A percentile compares a stretch with the other conserved stretches of the same genome.
Evolutionary conservation across 345 rosid species (phyloP).

Genomic region (Populus ilicifolia): DNA sequence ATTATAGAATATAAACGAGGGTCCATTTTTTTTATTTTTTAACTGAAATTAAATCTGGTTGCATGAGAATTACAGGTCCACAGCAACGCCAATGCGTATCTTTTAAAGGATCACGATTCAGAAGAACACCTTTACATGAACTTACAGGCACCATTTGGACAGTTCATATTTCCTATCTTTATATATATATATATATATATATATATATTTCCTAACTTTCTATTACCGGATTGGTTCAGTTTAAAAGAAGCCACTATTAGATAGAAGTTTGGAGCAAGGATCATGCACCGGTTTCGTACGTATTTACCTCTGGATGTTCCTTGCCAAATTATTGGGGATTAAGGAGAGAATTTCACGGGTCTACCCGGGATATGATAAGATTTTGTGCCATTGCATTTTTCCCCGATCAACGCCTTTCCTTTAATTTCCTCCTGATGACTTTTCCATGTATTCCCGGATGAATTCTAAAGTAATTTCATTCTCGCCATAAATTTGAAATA

Average conservation of each 20-base stretch:
- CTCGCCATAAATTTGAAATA: too few relatives aligned
- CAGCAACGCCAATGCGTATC: not conserved
- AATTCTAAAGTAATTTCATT: too few relatives aligned
- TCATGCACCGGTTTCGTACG: not conserved
- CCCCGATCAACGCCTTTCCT: not conserved
- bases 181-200: too few relatives aligned
- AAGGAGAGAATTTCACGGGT: not conserved
- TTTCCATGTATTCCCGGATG: not conserved
- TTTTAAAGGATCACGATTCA: not conserved
- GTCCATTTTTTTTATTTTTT: not conserved
- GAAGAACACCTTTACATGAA: not conserved
- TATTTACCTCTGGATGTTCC: not conserved
- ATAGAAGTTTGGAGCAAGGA: not conserved
- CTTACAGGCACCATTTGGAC: not conserved
- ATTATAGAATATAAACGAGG: not conserved
- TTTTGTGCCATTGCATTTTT: not conserved
- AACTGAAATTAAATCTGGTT: not conserved
- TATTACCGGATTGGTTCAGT: not conserved
- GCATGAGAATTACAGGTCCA: not conserved
- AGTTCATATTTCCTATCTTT: not conserved
- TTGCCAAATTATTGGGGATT: not conserved
- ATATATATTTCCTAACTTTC: not conserved
- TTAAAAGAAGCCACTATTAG: not conserved
- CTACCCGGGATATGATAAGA: not conserved
- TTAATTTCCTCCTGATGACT: not conserved